Evolutionary conservation across 257 asterid species (phyloP), one percentile per base, ranked within the genome.

Genomic region (Haberlea rhodopensis): DNA sequence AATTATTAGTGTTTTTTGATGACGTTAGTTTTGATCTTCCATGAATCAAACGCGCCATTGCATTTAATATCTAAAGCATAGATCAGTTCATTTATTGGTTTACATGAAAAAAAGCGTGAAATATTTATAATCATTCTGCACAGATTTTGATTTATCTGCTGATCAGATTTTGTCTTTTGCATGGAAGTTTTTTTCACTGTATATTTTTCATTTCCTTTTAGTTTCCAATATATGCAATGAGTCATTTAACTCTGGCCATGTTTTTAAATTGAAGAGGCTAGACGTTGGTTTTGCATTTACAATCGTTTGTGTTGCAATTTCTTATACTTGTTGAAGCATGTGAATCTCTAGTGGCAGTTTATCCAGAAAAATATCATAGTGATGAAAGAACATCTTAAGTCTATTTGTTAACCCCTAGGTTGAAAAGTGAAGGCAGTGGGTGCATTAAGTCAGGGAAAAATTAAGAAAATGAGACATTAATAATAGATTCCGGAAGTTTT

Each of bases 1-100:
- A 62, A 64, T 53, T 77, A 62, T 51, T 63, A 9, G 40, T 24
- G 68, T 16, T 60, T 68, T 66, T 11, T 60, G 71, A 64, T 65
- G 40, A 27, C 53, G 59, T 57, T n/a, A 28, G 66, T 48, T 5
- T 60, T 63, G 29, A 55, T 64, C 72, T 60, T 46, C 34, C 37
- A 20, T 56, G 29, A 51, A 77, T 73, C 64, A 32, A 57, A 43
- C 43, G 56, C 73, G 23, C 29, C 62, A 45, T 45, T 73, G 58
- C 45, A 62, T 77, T 31, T 21, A 23, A 8, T 22, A 66, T 67
- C 71, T n/a, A 43, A 31, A 51, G 9, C 51, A 3, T 37, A 18
- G 52, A 69, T 59, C 22, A 49, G 21, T 51, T 37, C 70, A 18
- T 29, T 25, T 60, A 37, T 57, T 56, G 63, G 37, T 60, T 64